Evolutionary conservation across 805 yeast genomes (phyloP), one percentile per base, ranked within the genome.

Genomic region (Suhomyces pyralidae): DNA sequence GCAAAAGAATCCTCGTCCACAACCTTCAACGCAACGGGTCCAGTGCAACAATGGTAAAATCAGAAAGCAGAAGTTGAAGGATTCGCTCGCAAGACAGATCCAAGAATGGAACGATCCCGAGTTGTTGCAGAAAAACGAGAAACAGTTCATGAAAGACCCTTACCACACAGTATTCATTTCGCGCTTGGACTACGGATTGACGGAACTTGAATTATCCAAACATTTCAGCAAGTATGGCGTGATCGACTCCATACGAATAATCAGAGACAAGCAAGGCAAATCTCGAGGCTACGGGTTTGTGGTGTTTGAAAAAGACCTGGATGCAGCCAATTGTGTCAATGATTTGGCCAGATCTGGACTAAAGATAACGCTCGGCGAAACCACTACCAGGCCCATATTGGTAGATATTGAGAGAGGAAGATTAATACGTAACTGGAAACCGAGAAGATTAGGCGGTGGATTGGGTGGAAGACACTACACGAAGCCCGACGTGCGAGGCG

Each of bases 221-320:
- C 78, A 73, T 38, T 87, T 90, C 58, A 67, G 78, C 24, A 75
- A 73, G 55, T 90, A 74, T 70, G 98, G 97, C 0, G 79, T 80
- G 6, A 82, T 93, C 26, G 92, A 86, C 46, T 78, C 76, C 0
- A 61, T 73, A 51, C 74, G 78, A 48, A 63, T 70, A 17, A 66
- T 72, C 3, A 59, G 77, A 50, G 72, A 74, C 52, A 56, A 40
- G 2, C 62, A 70, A 2, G 82, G 81, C 5, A 79, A 80, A 54
- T 81, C 92, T 3, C 75, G 83, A 54, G 97, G 98, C 0, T 93
- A 93, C 66, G 97, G 87, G 1, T 93, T 93, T 63, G 73, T 91
- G 2, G 85, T 85, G 3, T 93, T 82, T 66, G 84, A 80, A 50
- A 72, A 77, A 25, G 87, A 83, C 17, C 55, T 68, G 1, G 88